phyloP scores from a whole-genome alignment of 2,329 filamentous ascomycete genomes.

The Microdochium trichocladiopsis region DNA sequence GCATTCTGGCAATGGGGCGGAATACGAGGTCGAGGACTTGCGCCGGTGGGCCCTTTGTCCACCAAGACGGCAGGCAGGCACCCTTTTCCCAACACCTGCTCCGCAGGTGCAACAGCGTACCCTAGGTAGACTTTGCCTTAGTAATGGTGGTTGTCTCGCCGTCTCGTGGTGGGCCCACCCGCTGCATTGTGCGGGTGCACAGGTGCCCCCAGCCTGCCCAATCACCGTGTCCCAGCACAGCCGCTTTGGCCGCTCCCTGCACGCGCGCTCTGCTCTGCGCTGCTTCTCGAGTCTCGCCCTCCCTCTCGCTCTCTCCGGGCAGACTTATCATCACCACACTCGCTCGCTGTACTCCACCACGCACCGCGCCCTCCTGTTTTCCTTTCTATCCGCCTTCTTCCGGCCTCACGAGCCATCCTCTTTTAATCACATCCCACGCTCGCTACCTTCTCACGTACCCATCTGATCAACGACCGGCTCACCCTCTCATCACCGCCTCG shows the following conservation, averaged over 20 bases:
- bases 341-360: no score
- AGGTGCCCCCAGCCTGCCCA: background rate
- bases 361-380: background rate
- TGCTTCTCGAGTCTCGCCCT: no score
- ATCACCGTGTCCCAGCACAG: background rate
- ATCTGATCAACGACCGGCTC: conserved; percentile 3
- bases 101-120: no score
- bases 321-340: background rate
- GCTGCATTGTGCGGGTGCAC: background rate
- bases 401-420: background rate
- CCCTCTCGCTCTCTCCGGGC: background rate
- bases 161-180: background rate
- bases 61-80: no score
- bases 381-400: background rate
- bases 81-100: no score
- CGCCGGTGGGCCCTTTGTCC: no score
- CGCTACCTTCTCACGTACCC: background rate
- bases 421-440: background rate
- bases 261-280: no score
- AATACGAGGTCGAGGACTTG: no score
- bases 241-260: background rate
- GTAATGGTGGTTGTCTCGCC: background rate
- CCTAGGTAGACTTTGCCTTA: no score
- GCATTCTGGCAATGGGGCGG: no score
- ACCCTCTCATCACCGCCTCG: background rate